These are phyloP conservation scores for Crithidia fasciculata DNA, from an alignment of 208 protist species.

Conservation along the genomic window DNA sequence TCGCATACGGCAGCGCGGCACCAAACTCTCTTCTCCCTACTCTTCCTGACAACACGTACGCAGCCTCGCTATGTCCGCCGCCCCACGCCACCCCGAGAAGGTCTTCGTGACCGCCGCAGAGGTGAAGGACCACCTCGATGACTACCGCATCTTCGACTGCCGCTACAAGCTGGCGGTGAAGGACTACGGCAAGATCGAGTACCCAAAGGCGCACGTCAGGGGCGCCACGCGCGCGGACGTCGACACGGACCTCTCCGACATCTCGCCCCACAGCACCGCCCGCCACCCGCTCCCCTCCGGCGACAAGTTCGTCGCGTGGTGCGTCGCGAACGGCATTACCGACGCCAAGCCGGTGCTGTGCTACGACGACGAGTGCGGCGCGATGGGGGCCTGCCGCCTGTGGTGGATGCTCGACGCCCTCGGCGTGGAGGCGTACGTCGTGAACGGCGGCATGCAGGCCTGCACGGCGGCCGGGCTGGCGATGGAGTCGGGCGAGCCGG, in stretches of 20 bases:
- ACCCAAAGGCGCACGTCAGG: conserved; percentile 53
- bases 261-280: conserved; percentile 29
- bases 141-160: conserved; percentile 76
- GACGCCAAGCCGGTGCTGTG: conserved; percentile 62
- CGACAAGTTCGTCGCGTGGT: conserved; percentile 68
- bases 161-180: conserved; percentile 63
- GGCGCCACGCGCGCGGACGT: conserved; percentile 58
- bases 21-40: neutral
- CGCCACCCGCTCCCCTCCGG: conserved; percentile 69
- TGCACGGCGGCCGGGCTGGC: conserved; percentile 50
- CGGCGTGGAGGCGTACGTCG: conserved; percentile 81
- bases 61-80: conserved; percentile 5
- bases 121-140: conserved; percentile 42
- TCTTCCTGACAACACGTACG: neutral
- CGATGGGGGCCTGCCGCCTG: conserved; percentile 73
- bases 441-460: conserved; percentile 75
- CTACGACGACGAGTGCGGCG: conserved; percentile 86
- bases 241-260: conserved; percentile 54
- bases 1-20: too few species aligned
- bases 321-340: conserved; percentile 50
- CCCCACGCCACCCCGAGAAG: conserved; percentile 34
- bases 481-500: conserved; percentile 38
- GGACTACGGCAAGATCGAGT: conserved; percentile 50
- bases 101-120: conserved; percentile 66
- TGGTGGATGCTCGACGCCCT: conserved; percentile 90